Conservation (phyloP, 2,329 filamentous ascomycete genomes). For the Aspergillus nomiae region DNA sequence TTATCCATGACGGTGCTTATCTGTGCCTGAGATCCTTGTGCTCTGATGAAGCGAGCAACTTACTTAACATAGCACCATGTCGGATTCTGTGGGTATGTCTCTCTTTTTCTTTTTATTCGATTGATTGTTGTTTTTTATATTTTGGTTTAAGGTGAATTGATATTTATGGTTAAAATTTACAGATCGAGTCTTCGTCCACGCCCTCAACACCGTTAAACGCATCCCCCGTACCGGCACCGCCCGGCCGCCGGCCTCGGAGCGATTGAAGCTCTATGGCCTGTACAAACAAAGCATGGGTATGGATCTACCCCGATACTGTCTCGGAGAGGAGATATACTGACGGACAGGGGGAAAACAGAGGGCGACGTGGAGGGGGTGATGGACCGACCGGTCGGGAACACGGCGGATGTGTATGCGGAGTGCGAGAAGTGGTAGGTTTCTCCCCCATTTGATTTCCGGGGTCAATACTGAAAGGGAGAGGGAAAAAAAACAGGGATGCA, state of each 20-base stretch:
- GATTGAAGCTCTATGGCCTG: slow-evolving; percentile 90
- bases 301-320: slow-evolving; percentile 15
- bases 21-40: slow-evolving; percentile 28
- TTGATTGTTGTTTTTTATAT: background rate
- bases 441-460: background rate
- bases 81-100: slow-evolving; percentile 50
- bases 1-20: slow-evolving; percentile 30
- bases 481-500: slow-evolving; percentile 68
- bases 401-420: slow-evolving; percentile 55
- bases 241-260: slow-evolving; percentile 80
- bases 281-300: slow-evolving; percentile 96
- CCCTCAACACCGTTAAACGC: slow-evolving; percentile 97
- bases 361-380: slow-evolving; percentile 94
- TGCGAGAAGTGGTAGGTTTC: slow-evolving; percentile 65
- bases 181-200: slow-evolving; percentile 99
- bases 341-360: slow-evolving; percentile 53
- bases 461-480: too few species aligned
- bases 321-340: background rate
- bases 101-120: background rate
- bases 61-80: slow-evolving; percentile 39
- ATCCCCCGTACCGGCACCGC: slow-evolving; percentile 91
- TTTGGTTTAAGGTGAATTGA: background rate
- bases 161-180: background rate
- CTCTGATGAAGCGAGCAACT: slow-evolving; percentile 37
- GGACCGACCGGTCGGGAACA: slow-evolving; percentile 68